These are phyloP conservation scores for Boehmeria nivea DNA, from an alignment of 306 rosid species.

Conservation along the genomic window DNA sequence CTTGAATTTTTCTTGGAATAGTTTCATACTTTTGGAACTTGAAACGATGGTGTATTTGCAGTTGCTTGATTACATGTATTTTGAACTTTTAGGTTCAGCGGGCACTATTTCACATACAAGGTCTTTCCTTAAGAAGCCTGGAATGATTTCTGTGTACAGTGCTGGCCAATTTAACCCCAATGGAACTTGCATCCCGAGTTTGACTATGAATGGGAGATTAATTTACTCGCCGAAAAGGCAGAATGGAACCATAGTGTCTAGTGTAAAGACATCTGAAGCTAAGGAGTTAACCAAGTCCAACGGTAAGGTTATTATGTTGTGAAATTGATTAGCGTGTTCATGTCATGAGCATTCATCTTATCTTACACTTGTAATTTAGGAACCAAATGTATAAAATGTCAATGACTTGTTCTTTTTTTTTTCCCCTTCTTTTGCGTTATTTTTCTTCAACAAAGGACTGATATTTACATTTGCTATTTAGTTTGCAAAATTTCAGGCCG, in stretches of 20 bases:
- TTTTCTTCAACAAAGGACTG: slow-evolving; percentile 1
- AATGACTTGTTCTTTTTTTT: not conserved
- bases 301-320: slow-evolving; percentile 38
- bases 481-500: not conserved
- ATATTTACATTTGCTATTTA: not conserved
- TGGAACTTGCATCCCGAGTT: slow-evolving; percentile 36
- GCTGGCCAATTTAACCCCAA: slow-evolving; percentile 24
- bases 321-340: not conserved
- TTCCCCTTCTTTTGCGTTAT: not conserved
- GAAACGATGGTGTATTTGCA: slow-evolving; percentile 6
- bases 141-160: slow-evolving; percentile 37
- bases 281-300: slow-evolving; percentile 41
- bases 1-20: not conserved
- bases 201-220: slow-evolving; percentile 40
- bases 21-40: slow-evolving; percentile 4
- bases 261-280: slow-evolving; percentile 61
- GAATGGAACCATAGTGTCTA: slow-evolving; percentile 40
- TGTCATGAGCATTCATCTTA: not conserved
- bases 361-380: no score
- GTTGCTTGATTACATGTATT: slow-evolving; percentile 16
- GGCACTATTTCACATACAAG: slow-evolving; percentile 45
- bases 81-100: slow-evolving; percentile 45
- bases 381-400: not conserved
- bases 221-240: slow-evolving; percentile 30
- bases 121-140: slow-evolving; percentile 54